phyloP scores from a whole-genome alignment of 2,329 filamentous ascomycete species.

The Helotiales sp. region DNA sequence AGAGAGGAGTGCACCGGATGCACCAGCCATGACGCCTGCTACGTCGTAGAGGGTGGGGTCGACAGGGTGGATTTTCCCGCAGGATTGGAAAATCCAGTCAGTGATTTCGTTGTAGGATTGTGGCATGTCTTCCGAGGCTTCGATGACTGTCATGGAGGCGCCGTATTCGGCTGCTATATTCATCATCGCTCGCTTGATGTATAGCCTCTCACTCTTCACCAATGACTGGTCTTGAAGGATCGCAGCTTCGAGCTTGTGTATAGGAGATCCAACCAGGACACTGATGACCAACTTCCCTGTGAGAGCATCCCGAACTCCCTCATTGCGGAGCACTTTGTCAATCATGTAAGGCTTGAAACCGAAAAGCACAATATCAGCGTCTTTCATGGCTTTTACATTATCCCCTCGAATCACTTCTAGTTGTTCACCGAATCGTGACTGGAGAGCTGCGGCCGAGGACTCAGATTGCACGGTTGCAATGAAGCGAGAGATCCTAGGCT shows the following conservation, averaged over 20 bases:
- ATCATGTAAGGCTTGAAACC: slow-evolving; percentile 82
- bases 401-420: slow-evolving; percentile 44
- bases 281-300: slow-evolving; percentile 80
- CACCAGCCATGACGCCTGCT: slow-evolving; percentile 71
- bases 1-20: slow-evolving; percentile 73
- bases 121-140: slow-evolving; percentile 50
- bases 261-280: slow-evolving; percentile 76
- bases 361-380: slow-evolving; percentile 74
- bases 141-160: slow-evolving; percentile 79
- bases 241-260: slow-evolving; percentile 64
- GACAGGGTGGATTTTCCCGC: slow-evolving; percentile 69
- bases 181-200: slow-evolving; percentile 77
- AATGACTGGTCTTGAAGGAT: slow-evolving; percentile 34
- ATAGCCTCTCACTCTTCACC: slow-evolving; percentile 39
- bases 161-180: slow-evolving; percentile 80
- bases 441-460: slow-evolving; percentile 38
- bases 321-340: slow-evolving; percentile 62
- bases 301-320: slow-evolving; percentile 71
- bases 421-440: slow-evolving; percentile 32
- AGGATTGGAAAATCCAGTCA: slow-evolving; percentile 74
- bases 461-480: slow-evolving; percentile 45
- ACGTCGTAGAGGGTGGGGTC: slow-evolving; percentile 70
- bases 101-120: slow-evolving; percentile 58
- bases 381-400: slow-evolving; percentile 66
- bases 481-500: slow-evolving; percentile 33